Evolutionary conservation across 768 basidiomycete species (phyloP).

Genomic region (Termitomyces sp.): DNA sequence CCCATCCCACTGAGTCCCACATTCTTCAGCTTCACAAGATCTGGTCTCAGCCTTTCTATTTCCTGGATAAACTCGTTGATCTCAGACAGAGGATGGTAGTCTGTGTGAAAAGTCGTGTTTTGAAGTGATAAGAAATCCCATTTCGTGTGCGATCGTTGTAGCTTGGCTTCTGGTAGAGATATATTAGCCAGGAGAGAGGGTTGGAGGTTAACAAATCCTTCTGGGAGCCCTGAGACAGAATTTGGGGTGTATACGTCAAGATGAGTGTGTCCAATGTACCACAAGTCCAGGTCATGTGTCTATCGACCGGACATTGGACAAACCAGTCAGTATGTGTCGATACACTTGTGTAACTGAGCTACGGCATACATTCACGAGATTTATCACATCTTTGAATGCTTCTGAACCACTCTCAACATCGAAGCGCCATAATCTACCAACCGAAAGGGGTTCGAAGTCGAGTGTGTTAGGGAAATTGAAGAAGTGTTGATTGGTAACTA

Average conservation of each 20-base stretch:
- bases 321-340: constrained; percentile 1
- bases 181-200: background rate
- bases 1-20: constrained; percentile 57
- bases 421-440: constrained; percentile 16
- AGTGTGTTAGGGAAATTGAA: constrained; percentile 1
- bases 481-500: constrained; percentile 9
- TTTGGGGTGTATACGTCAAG: constrained; percentile 40
- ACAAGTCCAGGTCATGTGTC: constrained; percentile 43
- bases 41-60: constrained; percentile 40
- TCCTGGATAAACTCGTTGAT: constrained; percentile 45
- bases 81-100: constrained; percentile 53
- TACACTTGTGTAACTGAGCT: background rate
- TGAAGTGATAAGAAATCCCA: constrained; percentile 29
- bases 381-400: constrained; percentile 6
- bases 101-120: constrained; percentile 34
- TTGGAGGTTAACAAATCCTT: constrained; percentile 10
- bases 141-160: constrained; percentile 6
- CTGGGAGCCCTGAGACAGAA: constrained; percentile 5
- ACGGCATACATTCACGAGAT: constrained; percentile 7
- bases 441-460: constrained; percentile 5
- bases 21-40: constrained; percentile 33
- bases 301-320: constrained; percentile 12
- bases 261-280: constrained; percentile 39
- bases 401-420: constrained; percentile 1
- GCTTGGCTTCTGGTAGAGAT: constrained; percentile 5